These are phyloP conservation scores for Macrophomina pseudophaseolina DNA, from an alignment of 2,329 filamentous ascomycete species.

Conservation along the genomic window DNA sequence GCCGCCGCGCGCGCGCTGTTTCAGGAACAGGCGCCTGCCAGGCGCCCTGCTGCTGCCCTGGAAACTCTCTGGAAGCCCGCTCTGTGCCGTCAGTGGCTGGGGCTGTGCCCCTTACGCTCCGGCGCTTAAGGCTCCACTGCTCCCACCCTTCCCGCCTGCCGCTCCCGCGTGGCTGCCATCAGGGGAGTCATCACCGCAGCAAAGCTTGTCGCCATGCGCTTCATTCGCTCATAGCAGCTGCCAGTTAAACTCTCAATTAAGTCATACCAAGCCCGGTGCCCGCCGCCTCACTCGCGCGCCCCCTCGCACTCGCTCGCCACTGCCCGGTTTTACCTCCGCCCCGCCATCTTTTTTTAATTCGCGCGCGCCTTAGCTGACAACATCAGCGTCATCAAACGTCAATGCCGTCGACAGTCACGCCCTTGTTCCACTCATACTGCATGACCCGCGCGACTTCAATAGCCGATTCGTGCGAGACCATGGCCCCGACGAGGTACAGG, in stretches of 20 bases:
- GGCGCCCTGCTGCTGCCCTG: neutral
- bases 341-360: conserved; percentile 18
- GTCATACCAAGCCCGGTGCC: conserved; percentile 4
- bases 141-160: neutral
- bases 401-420: conserved; percentile 80
- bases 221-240: conserved; percentile 14
- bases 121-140: conserved; percentile 5
- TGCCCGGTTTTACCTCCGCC: conserved; percentile 8
- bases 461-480: conserved; percentile 78
- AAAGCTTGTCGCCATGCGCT: conserved; percentile 6
- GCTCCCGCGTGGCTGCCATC: conserved; percentile 3
- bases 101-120: conserved; percentile 9
- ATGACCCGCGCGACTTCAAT: conserved; percentile 75
- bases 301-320: neutral
- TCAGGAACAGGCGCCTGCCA: conserved; percentile 3
- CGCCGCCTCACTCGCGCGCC: conserved; percentile 4
- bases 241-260: neutral
- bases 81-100: conserved; percentile 18
- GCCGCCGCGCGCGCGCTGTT: conserved; percentile 9
- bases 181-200: conserved; percentile 3
- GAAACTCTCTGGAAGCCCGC: neutral
- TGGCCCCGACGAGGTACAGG: conserved; percentile 81
- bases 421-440: conserved; percentile 87
- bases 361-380: neutral
- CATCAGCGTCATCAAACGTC: conserved; percentile 65